Evolutionary conservation across 2,329 filamentous ascomycete genomes (phyloP), one percentile per base, ranked within the genome.

Genomic region (Monosporascus ibericus): DNA sequence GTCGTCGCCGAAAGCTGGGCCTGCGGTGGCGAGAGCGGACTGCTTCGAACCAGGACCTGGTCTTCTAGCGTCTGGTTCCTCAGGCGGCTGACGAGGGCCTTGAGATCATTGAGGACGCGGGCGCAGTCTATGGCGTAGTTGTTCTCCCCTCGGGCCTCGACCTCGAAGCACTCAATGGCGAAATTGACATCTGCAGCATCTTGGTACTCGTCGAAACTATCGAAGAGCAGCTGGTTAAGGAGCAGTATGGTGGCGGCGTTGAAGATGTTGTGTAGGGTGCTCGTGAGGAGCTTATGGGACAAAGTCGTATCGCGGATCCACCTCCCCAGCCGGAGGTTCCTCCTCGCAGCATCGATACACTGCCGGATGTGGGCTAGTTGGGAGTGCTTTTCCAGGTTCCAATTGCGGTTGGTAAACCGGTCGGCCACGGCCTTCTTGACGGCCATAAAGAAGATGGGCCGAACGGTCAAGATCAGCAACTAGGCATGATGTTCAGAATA

Each of bases 191-290:
- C 69, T 3, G 46, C 62, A 44, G 55, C 53, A 50, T 66, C 67
- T 24, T 8, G 42, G 37, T 54, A 61, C 48, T 58, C 63, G 47
- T 59, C 57, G 11, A 65, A 56, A 30, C 68, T 65, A 22, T 67
- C 62, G 40, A 68, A 68, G 3, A 76, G 64, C 24, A 78, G 67
- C 53, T 73, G 69, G 53, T 74, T 70, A 50, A 80, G 67, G 50
- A 77, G 69, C 34, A 80, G 67, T 18, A 77, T 68, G 38, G 77
- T 68, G 51, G 75, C 73, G 3, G 76, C 75, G 59, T 77, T 78
- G 66, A 79, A 78, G 39, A 78, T 68, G 57, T 73, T 71, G 62
- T 79, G 76, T 48, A 79, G 65, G 9, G 72, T 72, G 0, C 71
- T 67, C 40, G 77, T 70, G 8, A 75, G 67, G 3, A 76, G 68